Evolutionary conservation across 768 basidiomycete genomes (phyloP), one percentile per base, ranked within the genome.

Genomic region (Collybia mongolica): DNA sequence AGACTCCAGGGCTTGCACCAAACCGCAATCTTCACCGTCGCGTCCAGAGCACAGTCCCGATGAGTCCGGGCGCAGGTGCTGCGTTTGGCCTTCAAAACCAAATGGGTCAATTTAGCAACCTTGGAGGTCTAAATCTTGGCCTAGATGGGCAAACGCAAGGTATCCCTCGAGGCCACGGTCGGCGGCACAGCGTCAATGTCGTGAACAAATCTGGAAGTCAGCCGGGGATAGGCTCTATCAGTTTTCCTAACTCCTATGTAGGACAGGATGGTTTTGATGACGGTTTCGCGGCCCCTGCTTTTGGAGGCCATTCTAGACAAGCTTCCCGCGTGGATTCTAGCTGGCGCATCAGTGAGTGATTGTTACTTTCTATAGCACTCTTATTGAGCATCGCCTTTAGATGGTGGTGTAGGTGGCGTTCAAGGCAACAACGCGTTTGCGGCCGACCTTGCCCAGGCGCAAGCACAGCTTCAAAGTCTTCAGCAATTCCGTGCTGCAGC

Each of bases 401-500:
- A 88, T 69, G 90, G 88, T 39, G 87, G 88, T 44, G 86, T 90
- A 46, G 86, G 86, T 22, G 79, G 78, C 38, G 74, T 78, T 19
- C 79, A 88, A 64, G 79, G 79, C 54, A 81, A 77, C 54, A 80
- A 77, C 52, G 79, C 74, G 12, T 85, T 87, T 59, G 79, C 84
- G 23, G 80, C 90, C 12, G 93, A 97, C 65, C 86, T 99, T 20
- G 96, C 94, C 2, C 92, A 96, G 64, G 97, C 97, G 6, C 95
- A 98, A 66, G 94, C 95, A 5, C 97, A 99, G 65, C 75, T 99
- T 11, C 90, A 93, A 62, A 96, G 95, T 58, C 75, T 99, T 47
- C 93, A 96, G 61, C 93, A 97, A 60, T 99, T 98, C 79, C 88
- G 95, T 60, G 94, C 93, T 24, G 93, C 93, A 4, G 87, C 91